Conservation (phyloP, 2,329 filamentous ascomycete species). For the Aspergillus luchuensis region DNA sequence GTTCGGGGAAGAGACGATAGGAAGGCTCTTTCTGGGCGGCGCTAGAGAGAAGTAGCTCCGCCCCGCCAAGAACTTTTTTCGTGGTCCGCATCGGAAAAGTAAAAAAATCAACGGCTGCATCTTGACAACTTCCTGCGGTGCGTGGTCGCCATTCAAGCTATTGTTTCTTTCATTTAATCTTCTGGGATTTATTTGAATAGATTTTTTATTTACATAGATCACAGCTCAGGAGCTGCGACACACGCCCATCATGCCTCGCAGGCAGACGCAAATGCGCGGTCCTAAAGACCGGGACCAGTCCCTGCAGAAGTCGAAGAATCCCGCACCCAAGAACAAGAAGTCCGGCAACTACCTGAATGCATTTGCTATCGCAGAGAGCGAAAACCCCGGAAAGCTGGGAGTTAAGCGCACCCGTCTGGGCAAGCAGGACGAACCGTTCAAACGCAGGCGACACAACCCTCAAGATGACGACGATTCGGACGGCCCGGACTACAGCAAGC, state of each 20-base stretch:
- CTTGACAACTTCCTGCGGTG: conserved; percentile 11
- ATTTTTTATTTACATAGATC: not conserved
- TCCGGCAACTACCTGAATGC: conserved; percentile 59
- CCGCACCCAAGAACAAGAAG: conserved; percentile 50
- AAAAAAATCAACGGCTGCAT: conserved; percentile 26
- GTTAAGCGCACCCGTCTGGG: conserved; percentile 62
- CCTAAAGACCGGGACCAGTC: conserved; percentile 36
- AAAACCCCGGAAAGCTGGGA: conserved; percentile 56
- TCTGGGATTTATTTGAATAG: conserved; percentile 3
- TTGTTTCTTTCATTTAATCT: conserved; percentile 1
- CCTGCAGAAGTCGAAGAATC: conserved; percentile 39
- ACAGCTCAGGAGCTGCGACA: not conserved
- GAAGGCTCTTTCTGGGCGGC: conserved; percentile 28
- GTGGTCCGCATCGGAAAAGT: conserved; percentile 26
- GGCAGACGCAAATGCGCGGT: conserved; percentile 43
- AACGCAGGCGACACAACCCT: conserved; percentile 39
- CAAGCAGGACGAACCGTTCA: conserved; percentile 54
- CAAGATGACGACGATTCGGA: conserved; percentile 47
- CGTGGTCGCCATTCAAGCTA: conserved; percentile 8
- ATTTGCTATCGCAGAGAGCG: conserved; percentile 64
- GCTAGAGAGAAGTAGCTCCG: conserved; percentile 24
- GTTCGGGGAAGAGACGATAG: conserved; percentile 18
- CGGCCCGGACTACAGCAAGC: conserved; percentile 49
- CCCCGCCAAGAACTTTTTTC: conserved; percentile 40
- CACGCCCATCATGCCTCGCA: conserved; percentile 42